Evolutionary conservation across 2,329 filamentous ascomycete species (phyloP), one percentile per base, ranked within the genome.

Genomic region (Sarocladium oryzae): DNA sequence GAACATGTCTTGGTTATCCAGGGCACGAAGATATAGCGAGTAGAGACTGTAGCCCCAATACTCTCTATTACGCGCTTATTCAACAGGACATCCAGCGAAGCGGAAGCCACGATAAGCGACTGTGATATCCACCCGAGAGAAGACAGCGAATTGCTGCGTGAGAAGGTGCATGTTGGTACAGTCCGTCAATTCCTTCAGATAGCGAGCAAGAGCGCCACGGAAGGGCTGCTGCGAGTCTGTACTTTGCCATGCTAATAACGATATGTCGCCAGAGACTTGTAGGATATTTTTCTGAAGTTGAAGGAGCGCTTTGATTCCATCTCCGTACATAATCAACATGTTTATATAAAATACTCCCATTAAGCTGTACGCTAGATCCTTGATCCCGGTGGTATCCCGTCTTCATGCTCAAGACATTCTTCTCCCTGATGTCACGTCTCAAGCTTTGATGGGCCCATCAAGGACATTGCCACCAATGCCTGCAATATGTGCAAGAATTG

Each of bases 251-350:
- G 57, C 56, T 30, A 61, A 58, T 4, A 63, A 36, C 8, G 56
- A 56, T 15, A 55, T 28, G 35, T 61, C 60, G 41, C 58, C 51
- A 8, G 26, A 50, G 8, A 37, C 33, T 24, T 53, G 51, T 5
- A 59, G 54, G n/a, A 63, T 57, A 23, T 58, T 56, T 49, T 61
- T 59, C 48, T 61, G 60, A 15, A 61, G 49, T 5, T 54, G 51
- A 9, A 53, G 20, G 37, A 58, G 58, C 1, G 56, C 51, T 20
- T 37, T 40, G 24, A 21, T 21, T 2, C 56, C 55, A 23, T 61
- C 57, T 11, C 57, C 57, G 28, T 59, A 61, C 18, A 60, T 53
- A 52, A 61, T 53, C 9, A 59, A 56, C 59, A 63, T 61, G 51
- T 57, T 56, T 18, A 62, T 54, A 28, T 50, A 54, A 23, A 63